Evolutionary conservation across 2,329 filamentous ascomycete genomes (phyloP).

Genomic region (Fusarium duplospermum): DNA sequence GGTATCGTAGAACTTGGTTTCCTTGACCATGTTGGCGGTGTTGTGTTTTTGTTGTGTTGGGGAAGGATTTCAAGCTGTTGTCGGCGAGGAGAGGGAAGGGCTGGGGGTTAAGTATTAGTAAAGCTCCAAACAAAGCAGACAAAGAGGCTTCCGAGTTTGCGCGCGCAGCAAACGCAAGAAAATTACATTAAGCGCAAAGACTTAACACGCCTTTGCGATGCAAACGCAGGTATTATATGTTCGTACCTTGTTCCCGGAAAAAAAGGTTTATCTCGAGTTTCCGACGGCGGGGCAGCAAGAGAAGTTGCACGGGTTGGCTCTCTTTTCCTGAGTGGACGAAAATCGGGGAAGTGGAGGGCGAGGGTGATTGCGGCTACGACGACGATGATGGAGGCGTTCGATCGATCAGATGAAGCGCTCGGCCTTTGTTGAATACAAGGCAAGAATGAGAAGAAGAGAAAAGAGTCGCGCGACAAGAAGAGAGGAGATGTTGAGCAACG

Average conservation of each 20-base stretch:
- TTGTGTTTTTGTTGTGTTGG: neutral
- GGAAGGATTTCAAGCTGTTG: constrained; percentile 8
- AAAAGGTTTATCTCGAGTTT: constrained; percentile 38
- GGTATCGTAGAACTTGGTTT: constrained; percentile 82
- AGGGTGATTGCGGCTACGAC: constrained; percentile 7
- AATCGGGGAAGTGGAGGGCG: constrained; percentile 40
- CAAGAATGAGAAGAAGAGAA: constrained; percentile 10
- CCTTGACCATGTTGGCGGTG: constrained; percentile 75
- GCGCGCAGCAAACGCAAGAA: neutral
- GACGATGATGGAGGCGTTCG: neutral
- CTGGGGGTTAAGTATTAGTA: constrained; percentile 39
- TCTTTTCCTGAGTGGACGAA: constrained; percentile 31
- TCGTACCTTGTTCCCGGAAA: constrained; percentile 43
- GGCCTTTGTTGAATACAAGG: constrained; percentile 2
- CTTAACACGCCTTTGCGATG: neutral
- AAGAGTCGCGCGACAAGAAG: neutral
- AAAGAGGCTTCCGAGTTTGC: constrained; percentile 7
- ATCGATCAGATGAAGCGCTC: constrained; percentile 14
- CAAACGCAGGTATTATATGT: constrained; percentile 8
- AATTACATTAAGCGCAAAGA: neutral
- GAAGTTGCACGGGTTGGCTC: constrained; percentile 37
- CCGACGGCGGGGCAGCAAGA: constrained; percentile 42
- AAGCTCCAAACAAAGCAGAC: constrained; percentile 18
- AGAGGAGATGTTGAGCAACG: constrained; percentile 33
- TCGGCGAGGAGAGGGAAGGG: constrained; percentile 19